Evolutionary conservation across 2,329 filamentous ascomycete genomes (phyloP), one percentile per base, ranked within the genome.

Genomic region (Cladorrhinum sp.): DNA sequence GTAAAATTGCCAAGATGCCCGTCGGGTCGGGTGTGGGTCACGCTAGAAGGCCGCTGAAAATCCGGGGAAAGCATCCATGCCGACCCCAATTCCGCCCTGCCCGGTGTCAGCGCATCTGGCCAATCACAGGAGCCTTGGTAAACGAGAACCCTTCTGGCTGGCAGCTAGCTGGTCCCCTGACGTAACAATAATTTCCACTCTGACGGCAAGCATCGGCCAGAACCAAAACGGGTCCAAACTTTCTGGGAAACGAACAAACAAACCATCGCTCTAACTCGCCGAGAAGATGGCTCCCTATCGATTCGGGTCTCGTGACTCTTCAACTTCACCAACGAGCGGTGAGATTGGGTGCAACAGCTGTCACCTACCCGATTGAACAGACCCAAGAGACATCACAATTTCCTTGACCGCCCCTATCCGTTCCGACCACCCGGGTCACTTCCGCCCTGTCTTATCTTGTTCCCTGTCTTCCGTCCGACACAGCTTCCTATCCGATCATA

Each of bases 141-240:
- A 56, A 62, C 60, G 53, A 58, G 63, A 57, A 57, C 54, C 22
- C 25, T 61, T 62, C 62, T 61, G 36, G 51, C 41, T 36, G 59
- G 52, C 62, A 59, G 52, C 48, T 36, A 29, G 55, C 60, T 27
- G 52, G 54, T 13, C 16, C 6, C 36, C 36, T 41, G 41, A 32
- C 29, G 29, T 32, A 32, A 32, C 29, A 32, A 32, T 32, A 32
- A 32, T n/a, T 32, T 32, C 7, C 29, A 23, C 48, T 55, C 57
- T 64, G 62, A 65, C 61, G 62, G 64, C 59, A 59, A 62, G 51
- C 61, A 60, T 64, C 62, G 64, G 63, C 22, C 53, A 58, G 2
- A 58, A 49, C 45, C 51, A 53, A 49, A 57, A 48, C 24, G 22
- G 18, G 27, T 32, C 22, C 49, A 16, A 48, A 51, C 45, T 25